Percentiles rank a stretch among this genome's conserved stretches.
These are phyloP conservation scores for Bryopsis sp. DNA, from an alignment of 139 green algal species.

Conservation along the genomic window DNA sequence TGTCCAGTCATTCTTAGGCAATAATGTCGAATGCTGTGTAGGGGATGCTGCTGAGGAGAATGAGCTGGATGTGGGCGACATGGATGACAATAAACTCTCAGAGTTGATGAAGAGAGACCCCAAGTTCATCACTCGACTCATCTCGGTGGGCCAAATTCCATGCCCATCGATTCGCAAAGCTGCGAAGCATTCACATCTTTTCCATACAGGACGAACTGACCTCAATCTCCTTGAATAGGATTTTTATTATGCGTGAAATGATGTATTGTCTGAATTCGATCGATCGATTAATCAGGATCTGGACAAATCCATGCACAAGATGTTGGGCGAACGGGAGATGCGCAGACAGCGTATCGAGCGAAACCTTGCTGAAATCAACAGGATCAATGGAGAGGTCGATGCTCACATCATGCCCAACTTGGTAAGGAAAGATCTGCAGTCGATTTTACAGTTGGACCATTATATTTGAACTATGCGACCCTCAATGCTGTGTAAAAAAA, in stretches of 20 bases:
- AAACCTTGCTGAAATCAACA: not conserved
- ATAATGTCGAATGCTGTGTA: too few relatives aligned
- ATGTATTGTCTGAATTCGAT: too few relatives aligned
- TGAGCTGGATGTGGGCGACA: not conserved
- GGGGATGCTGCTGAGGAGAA: too few relatives aligned
- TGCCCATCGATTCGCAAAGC: too few relatives aligned
- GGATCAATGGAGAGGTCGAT: not conserved
- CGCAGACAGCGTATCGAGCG: not conserved
- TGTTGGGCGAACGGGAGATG: not conserved
- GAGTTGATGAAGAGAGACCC: not conserved
- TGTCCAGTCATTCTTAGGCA: too few relatives aligned
- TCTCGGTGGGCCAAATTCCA: not conserved
- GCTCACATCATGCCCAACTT: not conserved
- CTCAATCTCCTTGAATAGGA: too few relatives aligned
- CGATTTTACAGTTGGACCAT: too few relatives aligned
- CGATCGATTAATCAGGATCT: not conserved
- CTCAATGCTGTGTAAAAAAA: not conserved
- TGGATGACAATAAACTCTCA: conserved; percentile 1
- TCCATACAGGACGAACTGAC: too few relatives aligned
- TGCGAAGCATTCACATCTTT: too few relatives aligned
- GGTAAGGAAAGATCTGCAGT: not conserved
- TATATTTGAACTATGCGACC: too few relatives aligned
- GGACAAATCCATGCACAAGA: conserved; percentile 7
- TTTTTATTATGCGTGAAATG: too few relatives aligned
- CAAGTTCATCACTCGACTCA: not conserved